Percentiles rank a stretch among this genome's conserved stretches.
These are phyloP conservation scores for Talaromyces wortmannii DNA, from an alignment of 495 filamentous ascomycete genomes.

Conservation along the genomic window DNA sequence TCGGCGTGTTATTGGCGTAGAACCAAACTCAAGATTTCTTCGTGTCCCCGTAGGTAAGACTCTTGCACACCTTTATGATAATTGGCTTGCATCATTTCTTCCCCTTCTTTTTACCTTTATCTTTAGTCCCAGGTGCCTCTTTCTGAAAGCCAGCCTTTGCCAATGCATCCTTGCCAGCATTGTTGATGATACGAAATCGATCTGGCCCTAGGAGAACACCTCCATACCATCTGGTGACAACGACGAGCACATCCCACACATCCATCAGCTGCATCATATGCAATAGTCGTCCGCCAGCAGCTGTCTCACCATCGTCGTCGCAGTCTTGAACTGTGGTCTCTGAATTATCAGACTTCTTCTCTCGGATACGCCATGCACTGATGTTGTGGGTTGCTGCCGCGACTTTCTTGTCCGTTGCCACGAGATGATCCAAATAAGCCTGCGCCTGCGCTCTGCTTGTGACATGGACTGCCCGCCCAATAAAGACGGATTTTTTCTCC, in stretches of 20 bases:
- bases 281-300: conserved; percentile 76
- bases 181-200: conserved; percentile 83
- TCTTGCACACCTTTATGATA: not conserved
- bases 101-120: conserved; percentile 51
- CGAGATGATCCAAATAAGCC: conserved; percentile 60
- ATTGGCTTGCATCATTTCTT: conserved; percentile 42
- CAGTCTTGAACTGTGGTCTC: conserved; percentile 74
- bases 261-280: conserved; percentile 94
- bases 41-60: no score
- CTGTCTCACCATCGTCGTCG: conserved; percentile 95
- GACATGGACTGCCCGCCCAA: conserved; percentile 68
- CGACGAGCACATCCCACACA: conserved; percentile 83
- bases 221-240: conserved; percentile 96
- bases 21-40: no score
- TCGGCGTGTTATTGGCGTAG: no score
- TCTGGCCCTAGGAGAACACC: conserved; percentile 82
- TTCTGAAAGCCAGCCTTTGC: conserved; percentile 66
- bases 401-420: conserved; percentile 73
- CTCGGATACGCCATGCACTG: conserved; percentile 55
- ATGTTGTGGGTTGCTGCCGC: conserved; percentile 91
- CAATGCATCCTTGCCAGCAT: conserved; percentile 76
- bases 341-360: conserved; percentile 16
- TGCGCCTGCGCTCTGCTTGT: conserved; percentile 61
- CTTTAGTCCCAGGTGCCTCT: conserved; percentile 28
- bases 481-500: conserved; percentile 84